These are phyloP conservation scores for Beauveria asiatica DNA, from an alignment of 2,329 filamentous ascomycete genomes.

Conservation along the genomic window DNA sequence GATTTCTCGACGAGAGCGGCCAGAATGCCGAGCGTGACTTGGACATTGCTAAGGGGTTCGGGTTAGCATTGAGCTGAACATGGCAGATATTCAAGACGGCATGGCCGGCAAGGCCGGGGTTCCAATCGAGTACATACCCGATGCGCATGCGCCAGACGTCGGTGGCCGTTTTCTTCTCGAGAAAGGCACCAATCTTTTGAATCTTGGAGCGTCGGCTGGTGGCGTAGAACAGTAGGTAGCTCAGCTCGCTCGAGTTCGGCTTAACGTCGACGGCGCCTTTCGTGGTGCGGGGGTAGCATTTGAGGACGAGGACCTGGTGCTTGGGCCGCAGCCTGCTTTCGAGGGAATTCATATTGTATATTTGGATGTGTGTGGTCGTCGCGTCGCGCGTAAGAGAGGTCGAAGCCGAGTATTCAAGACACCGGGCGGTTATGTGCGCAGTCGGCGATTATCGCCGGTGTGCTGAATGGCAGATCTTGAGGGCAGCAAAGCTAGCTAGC, in stretches of 20 bases:
- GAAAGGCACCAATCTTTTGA: conserved; percentile 87
- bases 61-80: conserved; percentile 2
- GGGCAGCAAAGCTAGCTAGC: background rate
- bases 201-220: conserved; percentile 91
- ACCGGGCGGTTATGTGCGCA: background rate
- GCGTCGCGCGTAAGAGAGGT: background rate
- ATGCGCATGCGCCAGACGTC: conserved; percentile 86
- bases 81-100: background rate
- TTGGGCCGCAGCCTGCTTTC: conserved; percentile 74
- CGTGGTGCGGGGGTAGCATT: conserved; percentile 89
- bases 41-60: conserved; percentile 61
- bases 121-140: conserved; percentile 49
- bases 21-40: conserved; percentile 89
- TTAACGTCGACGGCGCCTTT: conserved; percentile 90
- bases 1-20: conserved; percentile 88
- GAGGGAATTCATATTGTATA: conserved; percentile 50
- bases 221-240: conserved; percentile 93
- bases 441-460: background rate
- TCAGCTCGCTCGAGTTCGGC: conserved; percentile 93
- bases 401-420: background rate
- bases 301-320: conserved; percentile 91
- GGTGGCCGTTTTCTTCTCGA: conserved; percentile 86
- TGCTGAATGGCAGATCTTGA: background rate
- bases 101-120: background rate
- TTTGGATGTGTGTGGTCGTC: background rate